A percentile compares a stretch with the other conserved stretches of the same genome.
Conservation (phyloP, 75 land plant species). For the Pinus taeda region DNA sequence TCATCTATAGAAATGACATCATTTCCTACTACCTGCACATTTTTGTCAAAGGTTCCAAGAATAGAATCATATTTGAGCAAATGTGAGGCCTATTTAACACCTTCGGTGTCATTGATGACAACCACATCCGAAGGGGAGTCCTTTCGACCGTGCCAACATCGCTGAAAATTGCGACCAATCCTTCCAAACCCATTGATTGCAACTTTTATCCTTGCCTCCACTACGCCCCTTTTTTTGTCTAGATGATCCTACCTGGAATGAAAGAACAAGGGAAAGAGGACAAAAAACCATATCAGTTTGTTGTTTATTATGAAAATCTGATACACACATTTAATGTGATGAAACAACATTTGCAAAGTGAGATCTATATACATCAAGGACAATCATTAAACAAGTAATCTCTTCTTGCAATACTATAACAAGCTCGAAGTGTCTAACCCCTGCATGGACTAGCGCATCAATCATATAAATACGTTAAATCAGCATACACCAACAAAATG, state of each 20-base stretch:
- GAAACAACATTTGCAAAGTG: neutral
- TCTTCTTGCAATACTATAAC: neutral
- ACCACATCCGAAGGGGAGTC: conserved; percentile 92
- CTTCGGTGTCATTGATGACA: conserved; percentile 98
- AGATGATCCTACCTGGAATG: conserved; percentile 24
- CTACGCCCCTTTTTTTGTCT: conserved; percentile 47
- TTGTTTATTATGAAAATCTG: neutral
- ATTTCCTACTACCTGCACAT: conserved; percentile 76
- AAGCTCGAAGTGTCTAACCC: neutral
- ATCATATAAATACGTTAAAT: too few relatives aligned
- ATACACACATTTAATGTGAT: neutral
- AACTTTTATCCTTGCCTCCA: conserved; percentile 92
- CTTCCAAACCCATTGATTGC: conserved; percentile 99
- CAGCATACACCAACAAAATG: too few relatives aligned
- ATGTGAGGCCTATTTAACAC: conserved; percentile 98
- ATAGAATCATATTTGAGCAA: conserved; percentile 97
- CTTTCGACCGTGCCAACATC: conserved; percentile 98
- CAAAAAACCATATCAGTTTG: neutral
- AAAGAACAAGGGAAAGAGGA: neutral
- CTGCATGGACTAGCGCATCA: too few relatives aligned
- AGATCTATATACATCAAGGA: neutral
- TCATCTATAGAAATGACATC: conserved; percentile 88
- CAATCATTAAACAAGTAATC: neutral
- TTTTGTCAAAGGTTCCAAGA: conserved; percentile 94
- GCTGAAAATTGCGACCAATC: conserved; percentile 94